Base-by-base conservation (phyloP, 495 filamentous ascomycete genomes). In the Pyrenopolyporus hunteri region DNA sequence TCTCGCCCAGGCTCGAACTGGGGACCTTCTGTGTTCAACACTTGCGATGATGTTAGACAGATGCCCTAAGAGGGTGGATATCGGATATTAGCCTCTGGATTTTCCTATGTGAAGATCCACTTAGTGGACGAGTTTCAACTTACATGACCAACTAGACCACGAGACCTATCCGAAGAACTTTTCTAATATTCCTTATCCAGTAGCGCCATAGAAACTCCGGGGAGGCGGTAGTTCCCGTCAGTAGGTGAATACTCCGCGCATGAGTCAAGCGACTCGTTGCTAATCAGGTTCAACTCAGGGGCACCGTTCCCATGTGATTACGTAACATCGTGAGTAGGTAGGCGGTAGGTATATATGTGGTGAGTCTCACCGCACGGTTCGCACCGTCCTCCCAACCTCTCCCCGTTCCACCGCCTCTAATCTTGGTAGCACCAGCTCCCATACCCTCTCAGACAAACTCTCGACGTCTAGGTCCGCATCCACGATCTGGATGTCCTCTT, bases 401-500 rank as follows among this genome's bases (percentile, higher is more conserved):
- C 78, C 80, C 33, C 70, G 69, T 58, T 75, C 76, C 11, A 81
- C 80, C 19, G 70, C 73, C 50, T 79, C 76, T 11, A 82, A 68
- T 33, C 76, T 68, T n/a, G 52, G 67, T 43, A 66, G 61, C n/a
- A 82, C 80, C 39, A 75, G 69, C 58, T 72, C 72, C 79, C 78
- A 82, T 19, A 85, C 71, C 64, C 74, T 73, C 52, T 79, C 77
- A 7, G 74, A 75, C 8, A 85, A 80, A 31, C 78, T 78, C 57
- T 83, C 81, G 6, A 83, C 72, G 0, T 70, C 65, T 9, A 71
- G 37, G 13, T 81, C 75, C 45, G 83, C 83, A 70, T 86, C 80
- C 14, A 85, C 67, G 16, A 85, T 77, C 37, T 77, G 74, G 66
- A 85, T 77, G 63, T 83, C 79, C 68, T 80, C 81, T 43, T 78